Conservation (phyloP, 169 alveolate species). For the Prorocentrum cordatum region DNA sequence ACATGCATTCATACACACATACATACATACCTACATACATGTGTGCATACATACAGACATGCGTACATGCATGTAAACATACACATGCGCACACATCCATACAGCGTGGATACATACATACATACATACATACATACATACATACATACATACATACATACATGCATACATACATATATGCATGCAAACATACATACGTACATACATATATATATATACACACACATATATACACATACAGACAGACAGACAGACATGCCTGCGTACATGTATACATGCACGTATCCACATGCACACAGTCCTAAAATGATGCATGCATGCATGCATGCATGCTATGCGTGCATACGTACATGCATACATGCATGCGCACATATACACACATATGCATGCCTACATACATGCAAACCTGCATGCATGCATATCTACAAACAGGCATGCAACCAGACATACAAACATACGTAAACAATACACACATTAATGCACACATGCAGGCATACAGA, state of each 20-base stretch:
- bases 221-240: not conserved
- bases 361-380: not conserved
- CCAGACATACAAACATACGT: not conserved
- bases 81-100: not conserved
- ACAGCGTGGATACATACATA: not conserved
- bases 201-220: not conserved
- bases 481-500: no score
- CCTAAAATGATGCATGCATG: not conserved
- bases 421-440: no score
- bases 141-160: not conserved
- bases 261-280: not conserved
- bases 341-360: constrained; percentile 17
- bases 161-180: not conserved
- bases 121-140: not conserved
- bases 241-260: no score
- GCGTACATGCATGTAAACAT: not conserved
- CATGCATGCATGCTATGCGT: no score
- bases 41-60: no score
- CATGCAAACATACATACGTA: no score
- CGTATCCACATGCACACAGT: not conserved
- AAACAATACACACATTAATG: not conserved
- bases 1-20: no score
- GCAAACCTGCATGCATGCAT: not conserved
- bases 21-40: no score
- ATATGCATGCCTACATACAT: not conserved